Base-by-base conservation (phyloP, 352 stramenopile genomes). In the Peronospora farinosa region DNA sequence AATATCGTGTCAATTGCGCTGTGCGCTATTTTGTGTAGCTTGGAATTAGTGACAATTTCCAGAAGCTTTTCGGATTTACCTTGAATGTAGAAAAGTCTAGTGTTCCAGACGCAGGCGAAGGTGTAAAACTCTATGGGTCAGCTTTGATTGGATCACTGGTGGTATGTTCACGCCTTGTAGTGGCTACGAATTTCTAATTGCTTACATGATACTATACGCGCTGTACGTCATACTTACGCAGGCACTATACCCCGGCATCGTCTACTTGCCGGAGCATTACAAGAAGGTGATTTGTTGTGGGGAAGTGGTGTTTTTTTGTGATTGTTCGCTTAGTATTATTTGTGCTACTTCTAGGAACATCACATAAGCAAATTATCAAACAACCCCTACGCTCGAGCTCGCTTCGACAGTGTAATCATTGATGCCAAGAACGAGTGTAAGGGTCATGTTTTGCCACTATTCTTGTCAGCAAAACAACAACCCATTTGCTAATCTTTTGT, bases 351-450 rank as follows among this genome's bases (percentile, higher is more conserved):
- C 23, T 19, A 72, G 67, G 60, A 73, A 32, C 63, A 91, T 40
- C 67, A 84, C 28, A 37, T 94, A 28, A 60, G 68, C 30, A 71
- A 88, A 17, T 60, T 94, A 27, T 78, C 80, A 6, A 75, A 88
- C 57, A 94, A 94, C 46, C 51, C 67, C 13, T 94, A 73, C 46
- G 80, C 83, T 17, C 71, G 83, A 28, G 80, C 80, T 15, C 78
- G 83, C 7, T 94, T 94, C 43, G 83, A 94, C 64, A 88, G 83
- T 63, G 75, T 88, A 13, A 85, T 94, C 42, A 92, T 94, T 51
- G 74, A 94, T 35, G 83, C 74, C 38, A 90, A 88, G 48, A 76
- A 84, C 51, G 74, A 84, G 43, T 66, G 83, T 93, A 54, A 33
- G 72, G 16, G 28, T 32, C 25, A 25, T 48, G 13, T 25, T 32